Conservation (phyloP, 23 red algal species). For the Cyanidiococcus yangmingshanensis region DNA sequence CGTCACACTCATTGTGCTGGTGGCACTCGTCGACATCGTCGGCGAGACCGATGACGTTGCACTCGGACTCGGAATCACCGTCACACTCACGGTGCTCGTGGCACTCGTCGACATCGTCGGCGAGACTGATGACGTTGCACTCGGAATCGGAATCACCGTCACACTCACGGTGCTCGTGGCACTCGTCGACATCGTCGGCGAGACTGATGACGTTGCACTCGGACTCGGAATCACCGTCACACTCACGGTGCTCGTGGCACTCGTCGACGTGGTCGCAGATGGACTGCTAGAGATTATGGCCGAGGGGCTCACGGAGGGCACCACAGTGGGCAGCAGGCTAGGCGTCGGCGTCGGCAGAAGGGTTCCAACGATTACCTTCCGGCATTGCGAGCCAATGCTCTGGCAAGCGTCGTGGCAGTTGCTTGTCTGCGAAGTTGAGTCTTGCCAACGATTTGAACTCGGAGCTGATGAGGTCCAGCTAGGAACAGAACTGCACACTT, state of each 20-base stretch:
- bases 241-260: not conserved
- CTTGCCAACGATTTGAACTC: not conserved
- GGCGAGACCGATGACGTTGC: not conserved
- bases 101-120: not conserved
- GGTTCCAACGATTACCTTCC: not conserved
- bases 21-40: not conserved
- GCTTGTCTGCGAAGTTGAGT: not conserved
- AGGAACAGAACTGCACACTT: not conserved
- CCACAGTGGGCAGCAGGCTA: not conserved
- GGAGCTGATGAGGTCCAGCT: not conserved
- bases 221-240: not conserved
- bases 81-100: not conserved
- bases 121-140: not conserved
- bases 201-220: not conserved
- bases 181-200: not conserved
- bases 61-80: not conserved
- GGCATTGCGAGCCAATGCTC: not conserved
- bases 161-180: not conserved
- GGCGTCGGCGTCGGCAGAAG: not conserved
- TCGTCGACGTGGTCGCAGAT: not conserved
- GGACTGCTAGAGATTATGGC: not conserved
- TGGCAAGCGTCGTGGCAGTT: not conserved
- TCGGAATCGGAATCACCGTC: not conserved
- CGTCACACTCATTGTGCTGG: not conserved
- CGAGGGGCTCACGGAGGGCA: too few relatives aligned